Base-by-base conservation (phyloP, 805 yeast genomes). In the Saturnispora gosingensis region DNA sequence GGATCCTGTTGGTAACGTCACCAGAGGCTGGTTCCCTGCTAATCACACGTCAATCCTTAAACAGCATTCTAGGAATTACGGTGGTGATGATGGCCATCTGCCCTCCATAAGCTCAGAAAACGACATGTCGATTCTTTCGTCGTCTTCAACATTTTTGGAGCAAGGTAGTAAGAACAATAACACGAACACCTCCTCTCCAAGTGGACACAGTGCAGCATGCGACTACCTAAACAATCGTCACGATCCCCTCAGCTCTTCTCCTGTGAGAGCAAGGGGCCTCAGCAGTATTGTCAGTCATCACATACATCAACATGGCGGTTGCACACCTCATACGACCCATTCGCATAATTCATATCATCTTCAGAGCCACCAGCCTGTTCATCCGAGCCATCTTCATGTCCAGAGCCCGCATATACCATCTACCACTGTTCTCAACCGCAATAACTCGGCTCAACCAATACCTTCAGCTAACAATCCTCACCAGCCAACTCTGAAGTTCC, bases 11-110 rank as follows among this genome's bases (percentile, higher is more conserved):
- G 76, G 76, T 6, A 75, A 61, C 30, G 66, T 71, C 5, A 64
- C 75, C 5, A 73, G 95, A 61, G 96, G 96, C 58, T 88, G 96
- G 96, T 86, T 88, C 69, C 95, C 96, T 16, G 76, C 76, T n/a
- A 16, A 50, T n/a, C 20, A 49, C 35, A 46, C 54, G 3, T 48
- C 53, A 43, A 48, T 46, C 1, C 34, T 44, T n/a, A 48, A 34
- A 18, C 20, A 25, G 13, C 28, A 16, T 38, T 2, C 11, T 3
- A 38, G 24, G 11, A 20, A 11, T 18, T n/a, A 16, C 22, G n/a
- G 10, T 15, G 18, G 39, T 10, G 9, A 22, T 40, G 22, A 40
- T 13, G 24, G n/a, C 22, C 22, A 18, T 18, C 24, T 18, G 13
- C 20, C 20, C 13, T 38, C 22, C 16, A 38, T 38, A 8, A 38